Evolutionary conservation across 1,284 basidiomycete genomes (phyloP).

Genomic region (Ustilago bromivora): DNA sequence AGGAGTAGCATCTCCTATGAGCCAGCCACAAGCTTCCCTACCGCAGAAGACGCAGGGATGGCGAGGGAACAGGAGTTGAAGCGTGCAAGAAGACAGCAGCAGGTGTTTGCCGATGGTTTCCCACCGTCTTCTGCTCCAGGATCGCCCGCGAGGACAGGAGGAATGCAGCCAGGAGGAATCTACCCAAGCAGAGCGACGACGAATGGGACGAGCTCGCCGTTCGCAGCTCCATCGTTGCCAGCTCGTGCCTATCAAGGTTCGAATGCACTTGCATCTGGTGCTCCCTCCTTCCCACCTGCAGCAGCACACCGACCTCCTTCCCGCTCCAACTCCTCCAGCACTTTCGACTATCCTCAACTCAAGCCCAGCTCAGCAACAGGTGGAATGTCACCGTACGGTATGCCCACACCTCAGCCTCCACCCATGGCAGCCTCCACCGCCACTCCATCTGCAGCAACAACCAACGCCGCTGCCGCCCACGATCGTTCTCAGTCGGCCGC

Average conservation of each 20-base stretch:
- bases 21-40: constrained; percentile 41
- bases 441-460: constrained; percentile 23
- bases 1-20: constrained; percentile 48
- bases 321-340: constrained; percentile 37
- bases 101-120: constrained; percentile 36
- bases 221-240: constrained; percentile 52
- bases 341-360: constrained; percentile 62
- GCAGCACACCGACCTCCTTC: constrained; percentile 41
- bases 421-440: constrained; percentile 46
- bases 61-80: constrained; percentile 46
- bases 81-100: constrained; percentile 44
- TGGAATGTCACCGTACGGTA: constrained; percentile 35
- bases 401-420: constrained; percentile 45
- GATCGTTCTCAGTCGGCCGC: constrained; percentile 22
- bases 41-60: constrained; percentile 35
- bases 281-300: constrained; percentile 53
- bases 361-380: constrained; percentile 23
- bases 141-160: constrained; percentile 22
- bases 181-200: constrained; percentile 35
- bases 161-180: constrained; percentile 41
- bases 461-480: constrained; percentile 7
- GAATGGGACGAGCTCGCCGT: constrained; percentile 31
- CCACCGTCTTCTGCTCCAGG: constrained; percentile 15
- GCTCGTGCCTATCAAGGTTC: constrained; percentile 56
- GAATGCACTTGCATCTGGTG: constrained; percentile 24